A percentile compares a stretch with the other conserved stretches of the same genome.
phyloP scores from a whole-genome alignment of 306 rosid genomes.

The Malus domestica region DNA sequence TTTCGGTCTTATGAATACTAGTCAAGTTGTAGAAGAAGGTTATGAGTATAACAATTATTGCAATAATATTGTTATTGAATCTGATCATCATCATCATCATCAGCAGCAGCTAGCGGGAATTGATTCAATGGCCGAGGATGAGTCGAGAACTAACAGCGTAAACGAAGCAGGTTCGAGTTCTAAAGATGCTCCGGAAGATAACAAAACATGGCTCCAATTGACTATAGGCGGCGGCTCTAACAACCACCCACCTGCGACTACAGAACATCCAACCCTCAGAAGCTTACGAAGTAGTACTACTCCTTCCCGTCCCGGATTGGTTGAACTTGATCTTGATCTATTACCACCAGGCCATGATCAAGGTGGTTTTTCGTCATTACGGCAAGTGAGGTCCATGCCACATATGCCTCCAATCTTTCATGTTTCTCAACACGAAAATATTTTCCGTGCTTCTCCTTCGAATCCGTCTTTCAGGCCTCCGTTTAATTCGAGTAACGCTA shows the following conservation, averaged over 20 bases:
- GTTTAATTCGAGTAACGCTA: slow-evolving; percentile 4
- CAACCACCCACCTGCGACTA: neutral
- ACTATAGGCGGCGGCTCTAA: slow-evolving; percentile 40
- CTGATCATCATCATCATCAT: neutral
- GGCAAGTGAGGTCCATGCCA: neutral
- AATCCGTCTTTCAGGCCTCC: neutral
- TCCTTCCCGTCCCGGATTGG: slow-evolving; percentile 11
- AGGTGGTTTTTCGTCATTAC: neutral
- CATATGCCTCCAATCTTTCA: neutral
- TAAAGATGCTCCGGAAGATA: neutral
- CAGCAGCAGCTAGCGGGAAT: neutral
- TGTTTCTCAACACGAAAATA: neutral
- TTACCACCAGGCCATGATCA: slow-evolving; percentile 20
- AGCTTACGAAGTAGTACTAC: neutral
- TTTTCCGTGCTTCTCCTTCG: neutral
- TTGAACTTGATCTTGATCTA: slow-evolving; percentile 74
- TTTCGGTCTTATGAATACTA: slow-evolving; percentile 34
- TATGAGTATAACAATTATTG: slow-evolving; percentile 14
- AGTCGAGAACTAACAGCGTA: slow-evolving; percentile 41
- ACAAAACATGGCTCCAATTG: slow-evolving; percentile 69
- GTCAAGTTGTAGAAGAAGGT: slow-evolving; percentile 28
- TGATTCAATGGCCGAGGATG: slow-evolving; percentile 53
- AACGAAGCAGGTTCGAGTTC: slow-evolving; percentile 16
- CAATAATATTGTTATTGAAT: neutral
- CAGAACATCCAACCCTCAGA: neutral